Conservation (phyloP, 495 filamentous ascomycete species). For the Ramalina intermedia region DNA sequence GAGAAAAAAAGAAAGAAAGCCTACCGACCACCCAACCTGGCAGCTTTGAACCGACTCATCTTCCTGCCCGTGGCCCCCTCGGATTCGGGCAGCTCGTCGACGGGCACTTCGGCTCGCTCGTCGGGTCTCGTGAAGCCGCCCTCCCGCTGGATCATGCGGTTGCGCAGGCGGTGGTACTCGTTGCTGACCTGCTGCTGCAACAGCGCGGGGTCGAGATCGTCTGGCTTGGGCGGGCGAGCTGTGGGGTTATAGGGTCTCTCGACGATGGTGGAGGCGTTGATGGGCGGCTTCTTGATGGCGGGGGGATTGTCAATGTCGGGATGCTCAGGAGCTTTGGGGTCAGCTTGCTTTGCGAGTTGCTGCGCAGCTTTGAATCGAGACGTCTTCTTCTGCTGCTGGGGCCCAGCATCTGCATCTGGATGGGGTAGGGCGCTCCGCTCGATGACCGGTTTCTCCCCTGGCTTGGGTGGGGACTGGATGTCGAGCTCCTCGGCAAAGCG, state of each 20-base stretch:
- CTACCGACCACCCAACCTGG: constrained; percentile 41
- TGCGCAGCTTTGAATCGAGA: constrained; percentile 31
- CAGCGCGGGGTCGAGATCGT: constrained; percentile 60
- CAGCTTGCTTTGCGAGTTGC: background rate
- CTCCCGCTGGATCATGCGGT: constrained; percentile 61
- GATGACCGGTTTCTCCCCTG: constrained; percentile 5
- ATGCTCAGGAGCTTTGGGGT: background rate
- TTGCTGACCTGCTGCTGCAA: constrained; percentile 62
- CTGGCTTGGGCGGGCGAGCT: constrained; percentile 34
- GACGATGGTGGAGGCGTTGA: constrained; percentile 42
- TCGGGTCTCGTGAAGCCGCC: constrained; percentile 53
- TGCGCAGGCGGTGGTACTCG: constrained; percentile 69
- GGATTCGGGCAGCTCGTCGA: constrained; percentile 46
- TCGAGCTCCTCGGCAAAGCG: constrained; percentile 64
- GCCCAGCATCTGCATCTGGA: constrained; percentile 10
- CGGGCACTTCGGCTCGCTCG: constrained; percentile 42
- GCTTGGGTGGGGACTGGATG: constrained; percentile 26
- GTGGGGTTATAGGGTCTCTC: constrained; percentile 36
- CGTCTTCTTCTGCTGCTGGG: constrained; percentile 19
- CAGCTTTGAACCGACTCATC: constrained; percentile 81
- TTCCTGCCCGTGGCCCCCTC: constrained; percentile 49
- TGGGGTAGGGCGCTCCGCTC: constrained; percentile 11
- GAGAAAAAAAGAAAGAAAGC: too few species aligned
- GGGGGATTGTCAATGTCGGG: constrained; percentile 13
- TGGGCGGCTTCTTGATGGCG: constrained; percentile 29